Evolutionary conservation across 2,329 filamentous ascomycete species (phyloP).

Genomic region (Stagonosporopsis rhizophila): DNA sequence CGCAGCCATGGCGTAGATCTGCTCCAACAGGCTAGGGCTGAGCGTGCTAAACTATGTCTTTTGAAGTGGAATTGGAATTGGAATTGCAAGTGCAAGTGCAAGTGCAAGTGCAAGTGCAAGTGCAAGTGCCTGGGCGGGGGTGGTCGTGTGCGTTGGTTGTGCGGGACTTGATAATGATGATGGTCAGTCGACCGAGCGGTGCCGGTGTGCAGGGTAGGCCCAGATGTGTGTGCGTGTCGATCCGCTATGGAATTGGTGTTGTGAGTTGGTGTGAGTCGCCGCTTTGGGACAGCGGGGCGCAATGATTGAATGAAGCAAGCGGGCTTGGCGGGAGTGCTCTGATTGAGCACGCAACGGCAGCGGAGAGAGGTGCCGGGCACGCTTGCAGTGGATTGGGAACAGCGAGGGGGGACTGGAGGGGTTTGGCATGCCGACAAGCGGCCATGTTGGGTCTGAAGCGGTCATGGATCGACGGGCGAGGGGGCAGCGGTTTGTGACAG

Average conservation of each 20-base stretch:
- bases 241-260: conserved; percentile 1
- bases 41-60: conserved; percentile 1
- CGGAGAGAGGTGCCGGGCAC: conserved; percentile 3
- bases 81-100: neutral
- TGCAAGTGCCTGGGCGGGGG: neutral
- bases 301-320: neutral
- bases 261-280: conserved; percentile 8
- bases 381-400: conserved; percentile 6
- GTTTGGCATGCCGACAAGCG: neutral
- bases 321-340: conserved; percentile 1
- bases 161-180: neutral
- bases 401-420: no score
- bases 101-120: no score
- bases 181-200: neutral
- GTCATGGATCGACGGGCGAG: neutral
- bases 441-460: neutral
- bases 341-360: neutral
- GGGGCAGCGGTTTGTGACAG: neutral
- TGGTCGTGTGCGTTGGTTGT: no score
- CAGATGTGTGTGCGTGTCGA: neutral
- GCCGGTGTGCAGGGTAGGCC: neutral
- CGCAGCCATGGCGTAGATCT: conserved; percentile 17
- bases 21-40: neutral
- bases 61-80: neutral
- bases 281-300: conserved; percentile 29